Evolutionary conservation across 805 yeast species (phyloP), one percentile per base, ranked within the genome.

Genomic region (Candida nitratophila): DNA sequence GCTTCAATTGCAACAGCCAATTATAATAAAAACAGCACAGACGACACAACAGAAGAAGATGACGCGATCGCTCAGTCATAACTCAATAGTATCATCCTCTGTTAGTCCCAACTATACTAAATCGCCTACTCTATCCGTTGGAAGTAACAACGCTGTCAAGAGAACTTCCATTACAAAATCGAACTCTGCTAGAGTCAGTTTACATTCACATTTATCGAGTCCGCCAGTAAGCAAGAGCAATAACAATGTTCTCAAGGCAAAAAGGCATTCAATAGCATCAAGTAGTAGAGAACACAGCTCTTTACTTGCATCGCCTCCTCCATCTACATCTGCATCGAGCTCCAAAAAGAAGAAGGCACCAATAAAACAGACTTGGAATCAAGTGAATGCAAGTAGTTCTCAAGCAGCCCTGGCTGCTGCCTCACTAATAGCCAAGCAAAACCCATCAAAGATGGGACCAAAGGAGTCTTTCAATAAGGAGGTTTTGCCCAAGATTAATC

Each of bases 361-460:
- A 17, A 42, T 33, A 3, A 50, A 49, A 40, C 46, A 53, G 21
- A 53, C 56, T 0, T 63, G 66, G 65, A 53, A 63, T 41, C 43
- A 53, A 5, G 44, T 61, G 8, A 61, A 58, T 42, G 52, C 44
- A 12, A 42, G 51, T 10, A 59, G 64, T 21, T 63, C 68, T 1
- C 48, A 59, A 0, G 54, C 56, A 10, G 69, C 69, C 2, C 38
- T 64, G 14, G 65, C 65, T 2, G 69, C 69, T 4, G 69, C 69
- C 0, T 51, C 65, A 3, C 29, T 56, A n/a, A 63, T 64, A n/a
- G 65, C 67, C 10, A 59, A 56, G 39, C 38, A 54, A 3, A 61
- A 53, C 12, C 65, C 69, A 3, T 32, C 48, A 4, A 44, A 52
- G 27, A 57, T 64, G 59, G 50, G 47, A 10, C 54, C 63, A n/a